phyloP scores from a whole-genome alignment of 2,329 filamentous ascomycete species.

The Colletotrichum abscissum region DNA sequence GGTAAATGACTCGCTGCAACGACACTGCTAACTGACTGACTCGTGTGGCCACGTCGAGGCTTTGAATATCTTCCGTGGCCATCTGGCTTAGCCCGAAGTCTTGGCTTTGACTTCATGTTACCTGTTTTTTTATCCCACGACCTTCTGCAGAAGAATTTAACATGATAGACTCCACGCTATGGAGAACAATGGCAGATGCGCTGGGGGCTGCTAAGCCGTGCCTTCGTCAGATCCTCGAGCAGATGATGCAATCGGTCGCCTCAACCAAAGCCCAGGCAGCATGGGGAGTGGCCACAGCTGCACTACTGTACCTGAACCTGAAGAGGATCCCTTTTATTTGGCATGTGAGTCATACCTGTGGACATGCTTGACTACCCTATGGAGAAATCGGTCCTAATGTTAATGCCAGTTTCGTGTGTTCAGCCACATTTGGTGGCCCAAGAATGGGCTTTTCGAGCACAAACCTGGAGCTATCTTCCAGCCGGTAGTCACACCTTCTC shows the following conservation, averaged over 20 bases:
- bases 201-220: not conserved
- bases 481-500: slow-evolving; percentile 70
- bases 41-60: not conserved
- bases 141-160: no score
- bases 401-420: slow-evolving; percentile 46
- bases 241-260: not conserved
- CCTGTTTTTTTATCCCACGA: no score
- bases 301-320: not conserved
- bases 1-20: not conserved
- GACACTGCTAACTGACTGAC: not conserved
- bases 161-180: not conserved
- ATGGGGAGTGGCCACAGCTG: not conserved
- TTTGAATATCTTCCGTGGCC: not conserved
- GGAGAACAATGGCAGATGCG: not conserved
- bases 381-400: not conserved
- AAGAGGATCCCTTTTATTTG: not conserved
- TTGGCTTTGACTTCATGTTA: no score
- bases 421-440: slow-evolving; percentile 47
- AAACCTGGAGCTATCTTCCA: slow-evolving; percentile 48
- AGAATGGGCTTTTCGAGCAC: slow-evolving; percentile 35
- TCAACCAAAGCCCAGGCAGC: not conserved
- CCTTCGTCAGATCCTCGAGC: not conserved
- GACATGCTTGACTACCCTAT: not conserved
- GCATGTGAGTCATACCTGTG: not conserved
- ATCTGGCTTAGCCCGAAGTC: not conserved